Conservation (phyloP, 164 flowering plant species). For the Berberis vulgaris region DNA sequence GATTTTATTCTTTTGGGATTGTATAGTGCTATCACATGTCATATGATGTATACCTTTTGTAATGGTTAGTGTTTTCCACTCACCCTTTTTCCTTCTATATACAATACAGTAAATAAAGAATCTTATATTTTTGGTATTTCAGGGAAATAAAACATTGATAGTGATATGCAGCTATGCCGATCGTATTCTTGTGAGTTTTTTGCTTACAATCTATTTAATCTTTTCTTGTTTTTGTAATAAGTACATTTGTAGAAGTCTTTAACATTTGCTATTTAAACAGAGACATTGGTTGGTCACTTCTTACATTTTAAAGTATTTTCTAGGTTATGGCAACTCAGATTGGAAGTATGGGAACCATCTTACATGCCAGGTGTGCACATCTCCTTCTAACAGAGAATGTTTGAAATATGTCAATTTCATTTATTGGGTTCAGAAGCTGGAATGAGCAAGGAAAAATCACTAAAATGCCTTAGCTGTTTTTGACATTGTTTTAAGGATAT, state of each 20-base stretch:
- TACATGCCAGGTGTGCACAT: constrained; percentile 66
- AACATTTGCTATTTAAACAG: too few relatives aligned
- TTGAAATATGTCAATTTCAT: not conserved
- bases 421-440: not conserved
- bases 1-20: not conserved
- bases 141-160: constrained; percentile 64
- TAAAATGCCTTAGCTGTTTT: not conserved
- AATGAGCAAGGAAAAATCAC: not conserved
- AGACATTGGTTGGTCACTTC: not conserved
- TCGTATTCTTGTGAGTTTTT: constrained; percentile 57
- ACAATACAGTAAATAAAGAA: not conserved
- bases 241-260: not conserved
- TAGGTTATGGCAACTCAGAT: constrained; percentile 86
- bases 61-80: not conserved
- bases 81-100: too few relatives aligned
- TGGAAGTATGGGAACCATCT: constrained; percentile 84
- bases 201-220: not conserved
- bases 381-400: not conserved
- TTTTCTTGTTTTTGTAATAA: not conserved
- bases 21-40: not conserved
- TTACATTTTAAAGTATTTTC: constrained; percentile 7
- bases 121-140: constrained; percentile 12
- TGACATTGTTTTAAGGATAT: not conserved
- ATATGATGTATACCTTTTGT: not conserved
- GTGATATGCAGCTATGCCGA: constrained; percentile 69